Conservation (phyloP, 2,329 filamentous ascomycete genomes). For the Dendryphion nanum region DNA sequence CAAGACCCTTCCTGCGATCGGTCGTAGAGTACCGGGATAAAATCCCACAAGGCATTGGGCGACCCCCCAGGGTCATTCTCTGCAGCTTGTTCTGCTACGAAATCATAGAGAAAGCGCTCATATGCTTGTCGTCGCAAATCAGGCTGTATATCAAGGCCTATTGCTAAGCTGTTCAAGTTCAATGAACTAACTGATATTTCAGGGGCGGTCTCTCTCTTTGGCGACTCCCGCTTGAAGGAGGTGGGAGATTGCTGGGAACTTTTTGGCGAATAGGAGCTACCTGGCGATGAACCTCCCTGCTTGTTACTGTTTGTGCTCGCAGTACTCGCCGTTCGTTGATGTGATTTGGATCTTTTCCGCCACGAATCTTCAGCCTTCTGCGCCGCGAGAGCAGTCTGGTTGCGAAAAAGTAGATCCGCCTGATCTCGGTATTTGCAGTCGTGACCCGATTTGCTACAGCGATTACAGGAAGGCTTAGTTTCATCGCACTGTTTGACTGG, state of each 20-base stretch:
- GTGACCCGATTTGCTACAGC: conserved; percentile 25
- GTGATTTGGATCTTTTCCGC: conserved; percentile 31
- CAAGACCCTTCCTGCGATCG: conserved; percentile 19
- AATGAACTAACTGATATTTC: too few relatives aligned
- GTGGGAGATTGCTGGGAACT: conserved; percentile 1
- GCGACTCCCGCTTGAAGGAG: conserved; percentile 11
- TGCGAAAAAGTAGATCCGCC: conserved; percentile 31
- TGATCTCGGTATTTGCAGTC: conserved; percentile 35
- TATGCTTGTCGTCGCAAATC: conserved; percentile 26
- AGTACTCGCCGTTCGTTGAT: conserved; percentile 13
- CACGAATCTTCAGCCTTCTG: conserved; percentile 35
- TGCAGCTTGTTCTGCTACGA: conserved; percentile 21
- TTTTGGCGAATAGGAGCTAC: conserved; percentile 10
- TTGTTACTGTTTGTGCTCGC: conserved; percentile 1
- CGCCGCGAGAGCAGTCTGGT: conserved; percentile 32
- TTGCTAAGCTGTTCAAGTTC: too few relatives aligned
- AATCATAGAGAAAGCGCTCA: conserved; percentile 32
- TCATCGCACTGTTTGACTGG: conserved; percentile 29
- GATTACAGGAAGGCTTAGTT: conserved; percentile 26
- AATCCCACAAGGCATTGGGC: conserved; percentile 21
- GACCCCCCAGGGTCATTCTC: conserved; percentile 13
- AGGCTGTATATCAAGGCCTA: conserved; percentile 11
- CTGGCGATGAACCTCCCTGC: conserved; percentile 14
- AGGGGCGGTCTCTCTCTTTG: too few relatives aligned
- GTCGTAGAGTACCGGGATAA: conserved; percentile 25